A percentile compares a stretch with the other conserved stretches of the same genome.
Conservation (phyloP, 768 basidiomycete species). For the Leccinum boreale region DNA sequence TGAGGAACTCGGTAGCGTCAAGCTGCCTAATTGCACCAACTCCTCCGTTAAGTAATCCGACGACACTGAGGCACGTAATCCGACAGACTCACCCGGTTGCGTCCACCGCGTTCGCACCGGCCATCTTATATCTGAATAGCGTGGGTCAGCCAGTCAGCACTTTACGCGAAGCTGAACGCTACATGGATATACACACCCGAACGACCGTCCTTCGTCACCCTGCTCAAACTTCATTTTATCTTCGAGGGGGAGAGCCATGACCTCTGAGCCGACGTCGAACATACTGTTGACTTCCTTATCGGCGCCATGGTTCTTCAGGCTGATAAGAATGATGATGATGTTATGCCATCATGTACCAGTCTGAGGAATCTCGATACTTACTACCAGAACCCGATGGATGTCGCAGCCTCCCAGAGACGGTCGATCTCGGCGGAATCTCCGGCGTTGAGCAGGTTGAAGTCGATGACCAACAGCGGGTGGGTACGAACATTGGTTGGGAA, state of each 20-base stretch:
- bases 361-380: conserved; percentile 26
- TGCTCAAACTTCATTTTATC: conserved; percentile 45
- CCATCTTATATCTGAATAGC: conserved; percentile 44
- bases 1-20: conserved; percentile 63
- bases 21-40: conserved; percentile 15
- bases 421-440: conserved; percentile 38
- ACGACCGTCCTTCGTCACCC: conserved; percentile 39
- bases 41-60: background rate
- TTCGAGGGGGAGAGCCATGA: conserved; percentile 38
- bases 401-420: conserved; percentile 46
- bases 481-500: conserved; percentile 45
- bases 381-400: conserved; percentile 54
- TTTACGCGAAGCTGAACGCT: background rate
- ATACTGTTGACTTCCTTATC: conserved; percentile 35
- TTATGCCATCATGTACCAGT: background rate
- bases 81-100: conserved; percentile 33
- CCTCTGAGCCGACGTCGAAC: conserved; percentile 42
- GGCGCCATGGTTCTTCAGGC: conserved; percentile 43
- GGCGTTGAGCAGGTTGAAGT: conserved; percentile 36
- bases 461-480: conserved; percentile 45
- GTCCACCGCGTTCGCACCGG: background rate
- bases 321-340: conserved; percentile 8
- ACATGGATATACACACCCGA: conserved; percentile 26
- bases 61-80: background rate
- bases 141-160: background rate